Percentiles rank a stretch among this genome's conserved stretches.
Conservation (phyloP, 2,329 filamentous ascomycete species). For the Akanthomyces lecanii region DNA sequence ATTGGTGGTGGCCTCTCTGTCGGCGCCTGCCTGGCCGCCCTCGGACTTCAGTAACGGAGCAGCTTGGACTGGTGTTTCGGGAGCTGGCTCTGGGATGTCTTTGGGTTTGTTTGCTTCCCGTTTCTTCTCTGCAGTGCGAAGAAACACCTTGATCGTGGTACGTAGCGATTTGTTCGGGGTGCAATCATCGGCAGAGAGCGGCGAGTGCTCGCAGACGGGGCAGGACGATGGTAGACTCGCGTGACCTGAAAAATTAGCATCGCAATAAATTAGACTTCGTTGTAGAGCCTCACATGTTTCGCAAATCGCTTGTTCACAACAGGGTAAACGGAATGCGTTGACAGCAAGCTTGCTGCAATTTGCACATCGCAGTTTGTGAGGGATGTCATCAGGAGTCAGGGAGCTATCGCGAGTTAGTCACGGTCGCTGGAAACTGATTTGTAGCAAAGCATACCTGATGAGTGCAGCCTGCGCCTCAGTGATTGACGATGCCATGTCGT, state of each 20-base stretch:
- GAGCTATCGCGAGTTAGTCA: slow-evolving; percentile 50
- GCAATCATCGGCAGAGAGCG: slow-evolving; percentile 80
- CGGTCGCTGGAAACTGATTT: background rate
- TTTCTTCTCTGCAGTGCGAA: slow-evolving; percentile 90
- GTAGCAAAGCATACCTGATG: slow-evolving; percentile 43
- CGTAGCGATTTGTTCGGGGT: slow-evolving; percentile 86
- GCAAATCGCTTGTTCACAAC: slow-evolving; percentile 94
- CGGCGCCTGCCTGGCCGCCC: background rate
- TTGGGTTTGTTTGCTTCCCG: slow-evolving; percentile 61
- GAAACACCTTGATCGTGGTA: slow-evolving; percentile 85
- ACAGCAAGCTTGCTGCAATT: slow-evolving; percentile 87
- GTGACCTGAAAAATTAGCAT: slow-evolving; percentile 55
- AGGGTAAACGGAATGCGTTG: slow-evolving; percentile 86
- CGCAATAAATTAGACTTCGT: background rate
- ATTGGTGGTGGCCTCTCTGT: background rate
- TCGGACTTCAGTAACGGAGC: background rate
- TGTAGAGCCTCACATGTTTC: slow-evolving; percentile 63
- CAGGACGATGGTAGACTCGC: slow-evolving; percentile 72
- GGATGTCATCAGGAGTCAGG: slow-evolving; percentile 76
- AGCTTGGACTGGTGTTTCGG: slow-evolving; percentile 40
- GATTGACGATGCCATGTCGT: slow-evolving; percentile 36
- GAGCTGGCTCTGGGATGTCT: slow-evolving; percentile 39
- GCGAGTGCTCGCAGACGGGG: slow-evolving; percentile 88
- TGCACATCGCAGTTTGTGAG: slow-evolving; percentile 93
- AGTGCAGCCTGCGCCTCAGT: slow-evolving; percentile 54